A percentile compares a stretch with the other conserved stretches of the same genome.
Evolutionary conservation across 1,284 basidiomycete species (phyloP).

Genomic region (Cutaneotrichosporon arboriforme): DNA sequence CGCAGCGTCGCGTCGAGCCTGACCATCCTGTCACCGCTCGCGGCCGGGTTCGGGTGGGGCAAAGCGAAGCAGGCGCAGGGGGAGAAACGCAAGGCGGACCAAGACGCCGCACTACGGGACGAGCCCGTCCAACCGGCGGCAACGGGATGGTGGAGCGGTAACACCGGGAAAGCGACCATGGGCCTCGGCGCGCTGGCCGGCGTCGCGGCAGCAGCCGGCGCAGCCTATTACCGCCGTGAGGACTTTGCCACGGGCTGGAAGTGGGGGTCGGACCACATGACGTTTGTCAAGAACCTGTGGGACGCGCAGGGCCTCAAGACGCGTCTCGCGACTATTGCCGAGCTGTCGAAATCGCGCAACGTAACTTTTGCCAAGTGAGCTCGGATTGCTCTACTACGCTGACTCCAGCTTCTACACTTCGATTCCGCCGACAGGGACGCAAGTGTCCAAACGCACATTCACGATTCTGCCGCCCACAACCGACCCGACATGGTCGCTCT

Average conservation of each 20-base stretch:
- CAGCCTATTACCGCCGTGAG: conserved; percentile 67
- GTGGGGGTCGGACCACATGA: conserved; percentile 83
- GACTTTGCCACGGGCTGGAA: conserved; percentile 65
- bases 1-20: conserved; percentile 52
- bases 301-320: conserved; percentile 61
- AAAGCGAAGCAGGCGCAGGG: conserved; percentile 19
- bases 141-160: conserved; percentile 15
- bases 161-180: conserved; percentile 25
- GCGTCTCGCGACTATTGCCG: conserved; percentile 61
- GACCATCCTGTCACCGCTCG: conserved; percentile 57
- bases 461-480: conserved; percentile 61
- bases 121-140: background rate
- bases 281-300: conserved; percentile 84
- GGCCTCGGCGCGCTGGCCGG: conserved; percentile 59
- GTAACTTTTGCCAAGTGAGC: conserved; percentile 69
- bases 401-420: conserved; percentile 65
- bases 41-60: conserved; percentile 44
- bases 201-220: conserved; percentile 78
- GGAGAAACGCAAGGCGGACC: background rate
- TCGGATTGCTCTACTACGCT: conserved; percentile 2
- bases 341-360: conserved; percentile 52
- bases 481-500: conserved; percentile 56
- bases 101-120: background rate
- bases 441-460: conserved; percentile 62
- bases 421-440: conserved; percentile 57